These are phyloP conservation scores for Penicillium cinerascens DNA, from an alignment of 495 filamentous ascomycete species.

Conservation along the genomic window DNA sequence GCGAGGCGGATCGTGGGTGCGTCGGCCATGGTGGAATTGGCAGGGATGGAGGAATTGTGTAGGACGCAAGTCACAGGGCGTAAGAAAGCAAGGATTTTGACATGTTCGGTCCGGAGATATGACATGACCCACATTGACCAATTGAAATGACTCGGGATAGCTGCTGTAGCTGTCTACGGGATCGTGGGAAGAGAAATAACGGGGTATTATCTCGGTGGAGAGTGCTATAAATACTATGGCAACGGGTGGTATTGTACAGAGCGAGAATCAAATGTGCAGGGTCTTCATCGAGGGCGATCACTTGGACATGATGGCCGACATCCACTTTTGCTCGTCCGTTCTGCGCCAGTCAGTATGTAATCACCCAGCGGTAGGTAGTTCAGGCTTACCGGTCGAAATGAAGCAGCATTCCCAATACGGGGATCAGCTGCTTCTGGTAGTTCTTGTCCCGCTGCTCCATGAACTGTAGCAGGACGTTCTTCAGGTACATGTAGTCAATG, in stretches of 20 bases:
- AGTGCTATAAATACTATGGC: constrained; percentile 6
- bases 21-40: constrained; percentile 25
- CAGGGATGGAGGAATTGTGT: not conserved
- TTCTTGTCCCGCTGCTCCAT: constrained; percentile 92
- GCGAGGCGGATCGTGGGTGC: constrained; percentile 48
- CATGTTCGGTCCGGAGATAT: not conserved
- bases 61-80: not conserved
- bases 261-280: not conserved
- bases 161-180: not conserved
- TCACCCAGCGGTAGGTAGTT: not conserved
- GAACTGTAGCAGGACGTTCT: constrained; percentile 93
- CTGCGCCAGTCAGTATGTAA: constrained; percentile 38
- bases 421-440: constrained; percentile 84
- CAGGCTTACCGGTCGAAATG: constrained; percentile 79
- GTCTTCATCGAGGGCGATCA: constrained; percentile 17
- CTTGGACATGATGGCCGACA: constrained; percentile 64
- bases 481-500: constrained; percentile 83
- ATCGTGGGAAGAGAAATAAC: not conserved
- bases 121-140: not conserved
- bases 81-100: not conserved
- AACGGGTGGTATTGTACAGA: constrained; percentile 20
- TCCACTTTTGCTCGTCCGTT: constrained; percentile 86
- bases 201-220: not conserved
- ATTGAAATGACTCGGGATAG: not conserved
- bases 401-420: constrained; percentile 84